Percentiles rank a stretch among this genome's conserved stretches.
Evolutionary conservation across 2,329 filamentous ascomycete species (phyloP).

Genomic region (Cordyceps cateniannulata): DNA sequence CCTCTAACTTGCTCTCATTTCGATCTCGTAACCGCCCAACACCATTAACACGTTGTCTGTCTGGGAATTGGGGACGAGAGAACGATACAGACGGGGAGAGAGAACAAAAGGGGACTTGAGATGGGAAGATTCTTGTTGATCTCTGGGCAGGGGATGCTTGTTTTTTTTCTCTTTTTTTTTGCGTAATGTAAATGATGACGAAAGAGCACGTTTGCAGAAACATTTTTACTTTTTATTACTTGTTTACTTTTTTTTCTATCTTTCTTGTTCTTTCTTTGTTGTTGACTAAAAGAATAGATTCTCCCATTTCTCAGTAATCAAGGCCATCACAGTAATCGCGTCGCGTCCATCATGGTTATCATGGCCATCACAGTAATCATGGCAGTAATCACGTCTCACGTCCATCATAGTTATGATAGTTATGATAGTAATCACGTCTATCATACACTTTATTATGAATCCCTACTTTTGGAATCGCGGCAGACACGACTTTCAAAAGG

Average conservation of each 20-base stretch:
- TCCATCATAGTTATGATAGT: too few species aligned
- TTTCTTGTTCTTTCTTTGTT: not conserved
- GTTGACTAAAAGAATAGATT: not conserved
- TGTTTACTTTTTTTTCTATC: not conserved
- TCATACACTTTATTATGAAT: too few species aligned
- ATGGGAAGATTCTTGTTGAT: not conserved
- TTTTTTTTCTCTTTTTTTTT: not conserved
- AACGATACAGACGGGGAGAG: not conserved
- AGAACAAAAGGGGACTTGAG: not conserved
- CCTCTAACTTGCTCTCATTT: not conserved
- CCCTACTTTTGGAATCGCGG: too few species aligned
- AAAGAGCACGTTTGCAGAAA: conserved; percentile 1
- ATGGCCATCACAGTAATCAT: too few species aligned
- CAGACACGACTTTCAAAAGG: too few species aligned
- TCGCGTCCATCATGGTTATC: too few species aligned
- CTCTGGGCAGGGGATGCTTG: not conserved
- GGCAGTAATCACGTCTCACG: too few species aligned
- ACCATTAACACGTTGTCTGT: not conserved
- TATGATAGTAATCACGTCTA: too few species aligned
- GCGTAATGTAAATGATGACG: conserved; percentile 6
- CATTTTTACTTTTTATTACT: not conserved
- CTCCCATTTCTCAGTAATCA: too few species aligned
- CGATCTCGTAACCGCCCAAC: not conserved
- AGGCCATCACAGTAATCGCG: too few species aligned
- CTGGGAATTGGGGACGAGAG: not conserved